Percentiles rank a stretch among this genome's conserved stretches.
phyloP scores from a whole-genome alignment of 1,139 yeast genomes.

The Kodamaea fungicola region DNA sequence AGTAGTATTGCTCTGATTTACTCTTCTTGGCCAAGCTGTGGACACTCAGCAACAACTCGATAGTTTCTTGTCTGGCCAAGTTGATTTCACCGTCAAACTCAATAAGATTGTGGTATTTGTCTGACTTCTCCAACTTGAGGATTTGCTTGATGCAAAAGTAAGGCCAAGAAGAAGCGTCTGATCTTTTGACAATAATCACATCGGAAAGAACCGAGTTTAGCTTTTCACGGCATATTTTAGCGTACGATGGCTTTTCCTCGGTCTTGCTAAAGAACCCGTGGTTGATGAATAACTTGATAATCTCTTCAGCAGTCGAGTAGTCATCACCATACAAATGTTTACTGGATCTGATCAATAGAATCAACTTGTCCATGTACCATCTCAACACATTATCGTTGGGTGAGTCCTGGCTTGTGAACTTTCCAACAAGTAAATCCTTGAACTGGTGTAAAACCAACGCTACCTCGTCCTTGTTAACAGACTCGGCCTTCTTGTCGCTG shows the following conservation, averaged over 20 bases:
- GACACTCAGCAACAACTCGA: slow-evolving; percentile 47
- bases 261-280: slow-evolving; percentile 52
- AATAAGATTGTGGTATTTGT: slow-evolving; percentile 29
- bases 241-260: slow-evolving; percentile 7
- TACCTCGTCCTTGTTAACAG: slow-evolving; percentile 13
- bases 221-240: slow-evolving; percentile 53
- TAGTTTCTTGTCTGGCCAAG: slow-evolving; percentile 48
- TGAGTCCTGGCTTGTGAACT: slow-evolving; percentile 22
- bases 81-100: slow-evolving; percentile 55
- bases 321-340: slow-evolving; percentile 21
- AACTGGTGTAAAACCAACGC: slow-evolving; percentile 16
- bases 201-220: slow-evolving; percentile 65
- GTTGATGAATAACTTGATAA: slow-evolving; percentile 51
- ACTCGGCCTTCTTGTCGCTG: slow-evolving; percentile 12
- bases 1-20: slow-evolving; percentile 24
- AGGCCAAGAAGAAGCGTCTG: slow-evolving; percentile 60
- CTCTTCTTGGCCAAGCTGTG: slow-evolving; percentile 19
- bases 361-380: slow-evolving; percentile 68
- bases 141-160: slow-evolving; percentile 34
- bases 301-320: slow-evolving; percentile 41
- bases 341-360: slow-evolving; percentile 54
- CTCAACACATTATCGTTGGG: slow-evolving; percentile 47
- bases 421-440: slow-evolving; percentile 21
- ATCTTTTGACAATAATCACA: slow-evolving; percentile 42
- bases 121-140: slow-evolving; percentile 20